Conservation (phyloP, 768 basidiomycete genomes). For the Naganishia friedmannii region DNA sequence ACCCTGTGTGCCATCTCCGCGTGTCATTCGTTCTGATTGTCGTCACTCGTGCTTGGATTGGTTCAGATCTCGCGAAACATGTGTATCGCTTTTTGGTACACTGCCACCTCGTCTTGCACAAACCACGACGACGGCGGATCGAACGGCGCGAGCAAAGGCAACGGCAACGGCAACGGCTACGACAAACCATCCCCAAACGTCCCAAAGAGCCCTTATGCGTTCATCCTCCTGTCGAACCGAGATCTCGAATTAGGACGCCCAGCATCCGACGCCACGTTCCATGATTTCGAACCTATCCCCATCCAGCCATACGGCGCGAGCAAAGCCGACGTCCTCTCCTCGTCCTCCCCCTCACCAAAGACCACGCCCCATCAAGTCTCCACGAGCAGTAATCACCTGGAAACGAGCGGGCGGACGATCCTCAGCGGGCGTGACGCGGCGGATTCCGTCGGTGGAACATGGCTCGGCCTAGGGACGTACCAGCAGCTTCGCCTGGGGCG, state of each 20-base stretch:
- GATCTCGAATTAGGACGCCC: conserved; percentile 53
- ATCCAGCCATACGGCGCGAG: neutral
- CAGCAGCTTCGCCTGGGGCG: conserved; percentile 36
- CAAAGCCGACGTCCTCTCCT: too few relatives aligned
- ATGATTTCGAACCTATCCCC: conserved; percentile 34
- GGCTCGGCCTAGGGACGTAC: conserved; percentile 51
- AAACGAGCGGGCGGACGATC: neutral
- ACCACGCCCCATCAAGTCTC: too few relatives aligned
- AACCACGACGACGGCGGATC: neutral
- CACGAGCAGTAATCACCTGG: neutral
- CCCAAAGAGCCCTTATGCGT: conserved; percentile 26
- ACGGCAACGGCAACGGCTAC: too few relatives aligned
- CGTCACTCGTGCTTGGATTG: neutral
- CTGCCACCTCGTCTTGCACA: neutral
- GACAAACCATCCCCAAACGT: too few relatives aligned
- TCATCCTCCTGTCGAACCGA: conserved; percentile 51
- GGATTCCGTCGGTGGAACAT: conserved; percentile 47
- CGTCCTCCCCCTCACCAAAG: too few relatives aligned
- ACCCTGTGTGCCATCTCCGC: neutral
- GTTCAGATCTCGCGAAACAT: neutral
- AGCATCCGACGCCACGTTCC: conserved; percentile 46
- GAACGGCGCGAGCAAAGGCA: too few relatives aligned
- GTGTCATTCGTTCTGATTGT: neutral
- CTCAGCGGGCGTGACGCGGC: conserved; percentile 45
- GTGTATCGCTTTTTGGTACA: conserved; percentile 22